Evolutionary conservation across 2,329 filamentous ascomycete species (phyloP).

Genomic region (Colletotrichum eremochloae): DNA sequence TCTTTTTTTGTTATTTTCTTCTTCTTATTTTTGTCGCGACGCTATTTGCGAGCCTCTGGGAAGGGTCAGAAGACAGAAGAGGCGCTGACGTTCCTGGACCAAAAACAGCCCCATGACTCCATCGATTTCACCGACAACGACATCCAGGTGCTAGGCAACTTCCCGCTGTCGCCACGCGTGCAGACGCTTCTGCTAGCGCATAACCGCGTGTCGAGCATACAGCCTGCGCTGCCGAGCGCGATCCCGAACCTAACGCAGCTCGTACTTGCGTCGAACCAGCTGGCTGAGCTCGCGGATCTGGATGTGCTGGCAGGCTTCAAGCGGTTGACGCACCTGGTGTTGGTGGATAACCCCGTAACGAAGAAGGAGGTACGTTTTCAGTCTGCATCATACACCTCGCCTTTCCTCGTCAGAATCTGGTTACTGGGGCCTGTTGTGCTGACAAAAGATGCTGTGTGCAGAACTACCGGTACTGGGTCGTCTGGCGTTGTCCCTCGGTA

Average conservation of each 20-base stretch:
- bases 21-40: neutral
- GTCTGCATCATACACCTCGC: neutral
- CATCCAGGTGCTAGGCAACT: constrained; percentile 89
- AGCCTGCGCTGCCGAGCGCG: constrained; percentile 78
- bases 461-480: constrained; percentile 93
- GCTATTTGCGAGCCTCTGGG: neutral
- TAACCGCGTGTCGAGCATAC: constrained; percentile 88
- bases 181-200: constrained; percentile 89
- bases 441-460: constrained; percentile 53
- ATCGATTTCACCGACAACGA: constrained; percentile 99
- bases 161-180: constrained; percentile 90
- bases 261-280: constrained; percentile 85
- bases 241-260: constrained; percentile 87
- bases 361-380: constrained; percentile 83
- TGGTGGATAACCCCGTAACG: constrained; percentile 90
- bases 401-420: neutral
- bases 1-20: too few species aligned
- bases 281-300: constrained; percentile 87
- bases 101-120: constrained; percentile 86
- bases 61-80: neutral
- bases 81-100: constrained; percentile 17
- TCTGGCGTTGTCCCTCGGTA: constrained; percentile 87
- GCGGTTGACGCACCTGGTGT: constrained; percentile 81
- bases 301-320: constrained; percentile 80
- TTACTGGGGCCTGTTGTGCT: constrained; percentile 3